Evolutionary conservation across 2,329 filamentous ascomycete genomes (phyloP), one percentile per base, ranked within the genome.

Genomic region (Aaosphaeria arxii): DNA sequence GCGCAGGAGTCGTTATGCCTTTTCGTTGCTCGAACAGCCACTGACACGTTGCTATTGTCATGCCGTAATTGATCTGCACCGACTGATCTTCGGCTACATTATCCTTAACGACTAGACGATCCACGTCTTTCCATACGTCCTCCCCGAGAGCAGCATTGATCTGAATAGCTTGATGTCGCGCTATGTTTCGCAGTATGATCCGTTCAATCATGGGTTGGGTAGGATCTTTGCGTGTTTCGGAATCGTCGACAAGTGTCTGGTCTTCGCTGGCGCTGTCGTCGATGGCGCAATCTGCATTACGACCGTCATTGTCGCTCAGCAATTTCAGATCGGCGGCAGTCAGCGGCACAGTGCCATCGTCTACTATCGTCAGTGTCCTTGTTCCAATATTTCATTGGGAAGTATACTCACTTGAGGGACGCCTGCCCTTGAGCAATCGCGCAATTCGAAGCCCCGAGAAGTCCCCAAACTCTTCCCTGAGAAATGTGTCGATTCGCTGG

Each of bases 321-420:
- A 43, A 44, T 40, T 39, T 30, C 30, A 50, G 40, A 39, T 53
- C 53, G 30, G 48, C 53, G n/a, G 45, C 43, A 39, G 45, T 55
- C 9, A 62, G 30, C 11, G 53, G 53, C 40, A 57, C 51, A 32
- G 69, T 62, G 50, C 64, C 61, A 64, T 77, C 71, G n/a, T 73
- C 64, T 40, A 76, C 74, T 45, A 77, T 73, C 9, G 76, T 76
- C 35, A 76, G 76, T 32, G 74, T 75, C n/a, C n/a, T n/a, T n/a
- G n/a, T n/a, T n/a, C n/a, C n/a, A n/a, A n/a, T n/a, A n/a, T n/a
- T n/a, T n/a, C n/a, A n/a, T n/a, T n/a, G 40, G 43, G 32, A 29
- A 33, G 30, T 11, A n/a, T 5, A 43, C 52, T 51, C 39, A 57
- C 54, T 43, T 38, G 46, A 44, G 28, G 45, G 48, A 36, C 45